Evolutionary conservation across 495 filamentous ascomycete species (phyloP), one percentile per base, ranked within the genome.

Genomic region (Sporormia fimetaria): DNA sequence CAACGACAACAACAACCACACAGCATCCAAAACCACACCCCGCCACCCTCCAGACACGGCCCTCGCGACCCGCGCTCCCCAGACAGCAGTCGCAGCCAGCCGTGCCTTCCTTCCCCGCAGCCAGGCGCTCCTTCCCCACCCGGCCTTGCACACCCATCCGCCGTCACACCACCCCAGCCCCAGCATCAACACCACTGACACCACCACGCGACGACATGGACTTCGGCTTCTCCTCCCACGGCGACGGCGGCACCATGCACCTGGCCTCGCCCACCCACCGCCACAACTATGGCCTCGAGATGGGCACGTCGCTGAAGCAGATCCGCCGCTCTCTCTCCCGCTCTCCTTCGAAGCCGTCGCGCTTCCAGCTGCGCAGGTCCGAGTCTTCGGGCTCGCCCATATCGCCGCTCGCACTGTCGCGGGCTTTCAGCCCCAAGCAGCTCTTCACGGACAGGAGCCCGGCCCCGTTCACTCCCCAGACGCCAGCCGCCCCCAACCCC

Each of bases 281-380:
- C 18, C 81, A 83, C 49, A 74, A 78, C 40, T 79, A 83, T 51
- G 76, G 80, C 64, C 78, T 84, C 51, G 82, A 87, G 62, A 74
- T 83, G 3, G 77, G 73, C 49, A 74, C 81, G 16, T 74, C 81
- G 11, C 79, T 92, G 36, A 69, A 79, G 47, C 78, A 85, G 47
- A 62, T 94, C 28, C 73, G 85, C 28, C 80, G 85, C 49, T 92
- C 87, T 15, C 66, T 94, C 32, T 92, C 84, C 20, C 70, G 83
- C 31, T 93, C 86, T 7, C 87, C 86, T 7, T 92, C 87, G 6
- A 92, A 86, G 57, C 70, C 67, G 27, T 70, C 74, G 14, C 67
- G 69, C 47, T 83, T 87, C 51, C 72, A 71, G 24, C 59, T 87
- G 18, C 63, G 75, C 29, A 71, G 72, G 26, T 57, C 51, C 33